Conservation (phyloP, 768 basidiomycete species). For the Suillus plorans region DNA sequence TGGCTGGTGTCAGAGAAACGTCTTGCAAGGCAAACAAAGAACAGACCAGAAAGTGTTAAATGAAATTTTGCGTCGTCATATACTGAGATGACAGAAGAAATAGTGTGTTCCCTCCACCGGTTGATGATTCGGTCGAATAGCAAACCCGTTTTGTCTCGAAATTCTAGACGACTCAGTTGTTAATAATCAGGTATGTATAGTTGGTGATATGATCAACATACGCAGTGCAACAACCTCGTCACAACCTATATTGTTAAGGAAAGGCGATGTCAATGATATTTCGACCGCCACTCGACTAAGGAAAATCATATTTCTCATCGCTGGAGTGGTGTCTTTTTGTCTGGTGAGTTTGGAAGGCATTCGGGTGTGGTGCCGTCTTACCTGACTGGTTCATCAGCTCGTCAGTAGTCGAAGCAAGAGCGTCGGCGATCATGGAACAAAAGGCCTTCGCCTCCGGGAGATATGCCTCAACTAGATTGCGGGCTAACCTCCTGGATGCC, state of each 20-base stretch:
- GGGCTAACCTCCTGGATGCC: slow-evolving; percentile 37
- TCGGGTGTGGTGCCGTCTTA: slow-evolving; percentile 21
- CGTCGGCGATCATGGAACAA: slow-evolving; percentile 41
- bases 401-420: slow-evolving; percentile 39
- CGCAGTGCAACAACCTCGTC: slow-evolving; percentile 35
- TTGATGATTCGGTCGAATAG: slow-evolving; percentile 48
- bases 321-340: slow-evolving; percentile 9
- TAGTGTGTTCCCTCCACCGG: slow-evolving; percentile 52
- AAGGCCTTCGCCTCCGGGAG: slow-evolving; percentile 50
- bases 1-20: slow-evolving; percentile 7
- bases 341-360: slow-evolving; percentile 10
- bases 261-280: slow-evolving; percentile 42
- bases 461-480: slow-evolving; percentile 45
- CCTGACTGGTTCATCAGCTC: slow-evolving; percentile 33
- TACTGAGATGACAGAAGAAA: slow-evolving; percentile 26
- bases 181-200: slow-evolving; percentile 3
- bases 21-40: slow-evolving; percentile 11
- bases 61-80: slow-evolving; percentile 15
- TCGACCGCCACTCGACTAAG: slow-evolving; percentile 51
- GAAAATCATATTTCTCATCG: slow-evolving; percentile 42
- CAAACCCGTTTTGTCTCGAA: slow-evolving; percentile 40
- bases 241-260: slow-evolving; percentile 46
- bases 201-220: slow-evolving; percentile 20
- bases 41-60: slow-evolving; percentile 6
- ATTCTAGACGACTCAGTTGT: slow-evolving; percentile 39